Conservation (phyloP, 1,139 yeast genomes). For the Geotrichum phurueaensis region DNA sequence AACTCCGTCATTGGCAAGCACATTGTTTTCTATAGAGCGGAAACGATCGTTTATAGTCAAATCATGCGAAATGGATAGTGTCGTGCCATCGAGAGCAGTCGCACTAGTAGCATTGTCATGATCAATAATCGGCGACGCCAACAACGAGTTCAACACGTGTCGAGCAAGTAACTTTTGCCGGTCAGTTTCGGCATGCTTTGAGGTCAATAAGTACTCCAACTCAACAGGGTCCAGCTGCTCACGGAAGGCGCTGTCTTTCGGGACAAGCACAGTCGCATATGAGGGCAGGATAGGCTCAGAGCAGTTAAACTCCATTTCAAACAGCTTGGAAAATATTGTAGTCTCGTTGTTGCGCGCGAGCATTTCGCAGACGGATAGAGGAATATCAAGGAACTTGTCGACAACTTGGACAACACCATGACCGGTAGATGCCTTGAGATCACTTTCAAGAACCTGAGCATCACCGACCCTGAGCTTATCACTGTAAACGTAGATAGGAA, state of each 20-base stretch:
- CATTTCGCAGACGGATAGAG: conserved; percentile 42
- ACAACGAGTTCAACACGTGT: conserved; percentile 31
- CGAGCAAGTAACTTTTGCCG: conserved; percentile 35
- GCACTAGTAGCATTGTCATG: conserved; percentile 29
- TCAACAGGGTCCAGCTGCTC: conserved; percentile 42
- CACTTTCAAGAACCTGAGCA: conserved; percentile 53
- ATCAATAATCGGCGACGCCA: conserved; percentile 22
- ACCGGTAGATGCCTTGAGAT: conserved; percentile 60
- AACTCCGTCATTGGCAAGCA: conserved; percentile 53
- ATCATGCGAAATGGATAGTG: conserved; percentile 19
- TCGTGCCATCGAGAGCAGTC: conserved; percentile 27
- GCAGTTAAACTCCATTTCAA: conserved; percentile 26
- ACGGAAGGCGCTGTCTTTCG: conserved; percentile 40
- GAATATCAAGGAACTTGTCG: conserved; percentile 45
- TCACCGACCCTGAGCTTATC: conserved; percentile 41
- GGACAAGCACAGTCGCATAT: conserved; percentile 40
- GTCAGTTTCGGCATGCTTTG: conserved; percentile 38
- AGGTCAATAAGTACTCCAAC: conserved; percentile 39
- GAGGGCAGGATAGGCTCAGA: conserved; percentile 18
- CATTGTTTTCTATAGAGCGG: conserved; percentile 39
- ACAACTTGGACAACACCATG: conserved; percentile 72
- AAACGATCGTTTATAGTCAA: conserved; percentile 25
- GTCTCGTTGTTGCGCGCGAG: conserved; percentile 29
- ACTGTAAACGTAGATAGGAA: conserved; percentile 8
- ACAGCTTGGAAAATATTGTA: conserved; percentile 25